A percentile compares a stretch with the other conserved stretches of the same genome.
phyloP scores from a whole-genome alignment of 2,329 filamentous ascomycete species.

The Raffaelea arxii region DNA sequence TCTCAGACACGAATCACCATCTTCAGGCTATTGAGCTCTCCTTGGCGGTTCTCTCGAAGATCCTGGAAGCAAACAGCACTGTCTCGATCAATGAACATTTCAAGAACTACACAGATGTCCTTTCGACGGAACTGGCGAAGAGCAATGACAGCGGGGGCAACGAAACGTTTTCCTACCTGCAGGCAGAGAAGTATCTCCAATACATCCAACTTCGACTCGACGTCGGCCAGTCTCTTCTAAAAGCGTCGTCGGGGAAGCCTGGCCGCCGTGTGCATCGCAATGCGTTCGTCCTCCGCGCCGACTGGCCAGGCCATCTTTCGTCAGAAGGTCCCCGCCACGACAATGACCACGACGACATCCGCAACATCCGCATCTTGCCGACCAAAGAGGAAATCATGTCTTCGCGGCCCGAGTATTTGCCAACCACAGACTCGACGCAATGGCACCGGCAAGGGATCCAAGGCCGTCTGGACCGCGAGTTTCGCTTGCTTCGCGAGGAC shows the following conservation, averaged over 20 bases:
- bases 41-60: slow-evolving; percentile 10
- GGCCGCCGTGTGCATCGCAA: background rate
- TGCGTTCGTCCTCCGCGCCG: background rate
- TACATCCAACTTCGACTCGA: slow-evolving; percentile 3
- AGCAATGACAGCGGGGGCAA: background rate
- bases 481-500: slow-evolving; percentile 28
- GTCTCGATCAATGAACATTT: slow-evolving; percentile 10
- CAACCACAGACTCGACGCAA: slow-evolving; percentile 24
- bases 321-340: slow-evolving; percentile 25
- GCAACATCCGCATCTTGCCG: slow-evolving; percentile 32
- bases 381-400: slow-evolving; percentile 30
- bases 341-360: slow-evolving; percentile 34
- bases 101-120: background rate
- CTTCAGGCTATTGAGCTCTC: slow-evolving; percentile 9
- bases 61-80: slow-evolving; percentile 13
- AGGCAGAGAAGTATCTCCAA: slow-evolving; percentile 7
- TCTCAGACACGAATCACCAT: background rate
- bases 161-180: slow-evolving; percentile 2
- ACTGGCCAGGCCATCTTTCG: slow-evolving; percentile 7
- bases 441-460: slow-evolving; percentile 31
- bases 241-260: background rate
- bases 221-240: background rate
- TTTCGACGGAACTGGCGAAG: background rate
- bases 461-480: slow-evolving; percentile 44
- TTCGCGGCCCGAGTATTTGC: slow-evolving; percentile 27